Evolutionary conservation across 331 rosid species (phyloP).

Genomic region (Malus hybrid): DNA sequence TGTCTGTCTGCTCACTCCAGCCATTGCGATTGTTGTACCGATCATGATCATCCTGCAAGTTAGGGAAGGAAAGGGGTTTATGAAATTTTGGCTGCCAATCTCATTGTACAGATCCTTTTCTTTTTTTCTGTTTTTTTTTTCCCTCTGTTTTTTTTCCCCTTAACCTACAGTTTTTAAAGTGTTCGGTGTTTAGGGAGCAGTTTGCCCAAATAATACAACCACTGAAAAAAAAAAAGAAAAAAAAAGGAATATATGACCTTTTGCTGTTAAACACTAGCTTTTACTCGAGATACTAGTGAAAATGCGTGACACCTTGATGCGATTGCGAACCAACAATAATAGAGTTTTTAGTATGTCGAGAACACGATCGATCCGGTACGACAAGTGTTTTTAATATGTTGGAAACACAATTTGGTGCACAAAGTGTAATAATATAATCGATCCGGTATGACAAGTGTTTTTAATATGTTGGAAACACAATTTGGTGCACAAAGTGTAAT

Average conservation of each 20-base stretch:
- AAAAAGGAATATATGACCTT: neutral
- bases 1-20: slow-evolving; percentile 32
- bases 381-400: too few species aligned
- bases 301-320: neutral
- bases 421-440: too few species aligned
- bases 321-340: too few species aligned
- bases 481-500: too few species aligned
- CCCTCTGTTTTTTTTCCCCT: slow-evolving; percentile 8
- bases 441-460: too few species aligned
- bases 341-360: too few species aligned
- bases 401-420: accelerated
- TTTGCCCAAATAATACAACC: slow-evolving; percentile 55
- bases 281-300: neutral
- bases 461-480: accelerated
- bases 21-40: slow-evolving; percentile 19
- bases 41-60: slow-evolving; percentile 23
- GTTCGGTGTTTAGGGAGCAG: slow-evolving; percentile 47
- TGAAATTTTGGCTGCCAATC: slow-evolving; percentile 52
- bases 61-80: slow-evolving; percentile 20
- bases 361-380: too few species aligned
- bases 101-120: slow-evolving; percentile 59
- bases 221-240: neutral
- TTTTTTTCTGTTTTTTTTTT: neutral
- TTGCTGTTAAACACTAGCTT: neutral
- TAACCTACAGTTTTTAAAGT: slow-evolving; percentile 28